Evolutionary conservation across 305 asterid species (phyloP).

Genomic region (Coffea humblotiana): DNA sequence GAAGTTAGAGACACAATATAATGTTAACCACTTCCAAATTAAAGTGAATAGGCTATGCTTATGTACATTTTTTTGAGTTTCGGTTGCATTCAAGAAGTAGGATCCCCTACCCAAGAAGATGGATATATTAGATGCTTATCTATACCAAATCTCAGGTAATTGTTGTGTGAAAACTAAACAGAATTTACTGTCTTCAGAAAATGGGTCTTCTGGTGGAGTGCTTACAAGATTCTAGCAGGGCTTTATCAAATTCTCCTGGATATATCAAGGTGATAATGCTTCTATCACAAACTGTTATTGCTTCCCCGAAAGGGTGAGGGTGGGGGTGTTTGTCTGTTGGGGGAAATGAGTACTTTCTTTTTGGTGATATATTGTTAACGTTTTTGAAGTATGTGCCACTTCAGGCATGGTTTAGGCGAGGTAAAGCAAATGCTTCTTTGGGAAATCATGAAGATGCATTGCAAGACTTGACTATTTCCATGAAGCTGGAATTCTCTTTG

Average conservation of each 20-base stretch:
- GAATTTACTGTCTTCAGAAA: slow-evolving; percentile 49
- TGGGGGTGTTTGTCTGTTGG: background rate
- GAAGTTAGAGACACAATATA: background rate
- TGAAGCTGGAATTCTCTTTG: slow-evolving; percentile 58
- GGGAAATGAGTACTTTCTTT: background rate
- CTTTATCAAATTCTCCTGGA: slow-evolving; percentile 57
- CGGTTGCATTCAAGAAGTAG: background rate
- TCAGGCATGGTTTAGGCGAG: slow-evolving; percentile 96
- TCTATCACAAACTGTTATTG: background rate
- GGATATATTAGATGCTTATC: background rate
- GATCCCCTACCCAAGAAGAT: background rate
- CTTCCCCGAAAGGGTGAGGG: no score
- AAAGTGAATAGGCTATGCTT: background rate
- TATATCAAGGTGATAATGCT: slow-evolving; percentile 67
- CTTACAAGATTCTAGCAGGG: slow-evolving; percentile 67
- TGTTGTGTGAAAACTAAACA: background rate
- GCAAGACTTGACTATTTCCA: slow-evolving; percentile 60
- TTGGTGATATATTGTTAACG: slow-evolving; percentile 17
- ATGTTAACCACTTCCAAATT: background rate
- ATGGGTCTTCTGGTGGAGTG: slow-evolving; percentile 69
- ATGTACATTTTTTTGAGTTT: background rate
- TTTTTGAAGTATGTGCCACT: slow-evolving; percentile 22
- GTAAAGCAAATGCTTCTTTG: slow-evolving; percentile 73
- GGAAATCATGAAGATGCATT: slow-evolving; percentile 64
- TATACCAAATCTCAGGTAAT: background rate